Conservation (phyloP, 257 asterid species). For the Solanum appendiculatum region DNA sequence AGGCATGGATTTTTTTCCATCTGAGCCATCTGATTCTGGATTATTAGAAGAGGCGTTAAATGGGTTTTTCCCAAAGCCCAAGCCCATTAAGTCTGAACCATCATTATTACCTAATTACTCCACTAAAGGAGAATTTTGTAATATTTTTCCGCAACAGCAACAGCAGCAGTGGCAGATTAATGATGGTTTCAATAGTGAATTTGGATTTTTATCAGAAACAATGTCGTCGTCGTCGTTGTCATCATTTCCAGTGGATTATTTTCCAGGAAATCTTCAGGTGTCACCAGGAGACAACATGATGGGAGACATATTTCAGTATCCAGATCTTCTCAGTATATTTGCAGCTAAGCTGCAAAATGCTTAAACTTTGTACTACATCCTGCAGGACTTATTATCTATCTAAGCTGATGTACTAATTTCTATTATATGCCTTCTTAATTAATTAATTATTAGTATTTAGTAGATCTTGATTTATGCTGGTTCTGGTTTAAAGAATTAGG, state of each 20-base stretch:
- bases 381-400: not conserved
- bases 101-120: not conserved
- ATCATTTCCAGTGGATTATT: slow-evolving; percentile 3
- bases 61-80: slow-evolving; percentile 40
- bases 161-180: slow-evolving; percentile 7
- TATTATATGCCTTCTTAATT: not conserved
- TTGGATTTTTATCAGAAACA: slow-evolving; percentile 2
- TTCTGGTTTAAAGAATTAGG: not conserved
- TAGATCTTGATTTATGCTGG: not conserved
- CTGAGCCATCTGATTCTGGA: slow-evolving; percentile 43
- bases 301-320: slow-evolving; percentile 9
- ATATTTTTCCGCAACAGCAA: not conserved
- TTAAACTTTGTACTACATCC: not conserved
- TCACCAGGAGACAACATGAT: slow-evolving; percentile 7
- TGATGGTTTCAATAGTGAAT: slow-evolving; percentile 9
- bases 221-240: not conserved
- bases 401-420: not conserved
- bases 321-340: slow-evolving; percentile 13
- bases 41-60: slow-evolving; percentile 25
- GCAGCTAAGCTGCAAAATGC: slow-evolving; percentile 26
- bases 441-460: not conserved
- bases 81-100: slow-evolving; percentile 7
- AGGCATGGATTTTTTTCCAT: slow-evolving; percentile 44
- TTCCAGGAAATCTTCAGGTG: not conserved
- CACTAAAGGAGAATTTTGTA: not conserved